Evolutionary conservation across 2,329 filamentous ascomycete genomes (phyloP).

Genomic region (Colletotrichum nymphaeae): DNA sequence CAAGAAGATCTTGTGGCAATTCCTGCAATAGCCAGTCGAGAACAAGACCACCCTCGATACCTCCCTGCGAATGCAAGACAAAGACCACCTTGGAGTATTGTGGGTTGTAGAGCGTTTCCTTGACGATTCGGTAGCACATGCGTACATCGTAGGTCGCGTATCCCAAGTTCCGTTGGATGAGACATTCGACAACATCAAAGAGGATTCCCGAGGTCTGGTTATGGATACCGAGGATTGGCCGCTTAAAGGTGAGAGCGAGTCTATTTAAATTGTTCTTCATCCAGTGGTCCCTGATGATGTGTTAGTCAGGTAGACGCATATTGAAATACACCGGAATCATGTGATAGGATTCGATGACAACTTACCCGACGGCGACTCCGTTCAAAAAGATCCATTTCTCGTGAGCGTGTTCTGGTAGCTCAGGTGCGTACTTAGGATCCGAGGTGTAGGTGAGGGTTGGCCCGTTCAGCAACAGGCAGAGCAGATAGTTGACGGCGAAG

Average conservation of each 20-base stretch:
- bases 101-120: constrained; percentile 71
- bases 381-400: constrained; percentile 86
- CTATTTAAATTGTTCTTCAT: constrained; percentile 78
- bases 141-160: constrained; percentile 78
- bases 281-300: constrained; percentile 66
- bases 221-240: constrained; percentile 79
- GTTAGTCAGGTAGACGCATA: not conserved
- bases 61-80: constrained; percentile 82
- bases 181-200: constrained; percentile 82
- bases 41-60: constrained; percentile 78
- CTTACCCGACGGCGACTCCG: constrained; percentile 73
- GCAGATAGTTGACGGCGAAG: constrained; percentile 59
- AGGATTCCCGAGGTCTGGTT: constrained; percentile 80
- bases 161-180: constrained; percentile 79
- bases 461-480: constrained; percentile 68
- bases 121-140: constrained; percentile 71
- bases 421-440: constrained; percentile 62
- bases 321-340: no score
- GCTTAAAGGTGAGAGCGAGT: constrained; percentile 77
- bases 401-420: constrained; percentile 61
- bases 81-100: constrained; percentile 78
- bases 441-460: constrained; percentile 60
- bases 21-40: constrained; percentile 83
- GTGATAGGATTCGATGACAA: no score
- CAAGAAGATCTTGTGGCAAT: constrained; percentile 72